phyloP scores from a whole-genome alignment of 441 rosid genomes.

The Jatropha multifida region DNA sequence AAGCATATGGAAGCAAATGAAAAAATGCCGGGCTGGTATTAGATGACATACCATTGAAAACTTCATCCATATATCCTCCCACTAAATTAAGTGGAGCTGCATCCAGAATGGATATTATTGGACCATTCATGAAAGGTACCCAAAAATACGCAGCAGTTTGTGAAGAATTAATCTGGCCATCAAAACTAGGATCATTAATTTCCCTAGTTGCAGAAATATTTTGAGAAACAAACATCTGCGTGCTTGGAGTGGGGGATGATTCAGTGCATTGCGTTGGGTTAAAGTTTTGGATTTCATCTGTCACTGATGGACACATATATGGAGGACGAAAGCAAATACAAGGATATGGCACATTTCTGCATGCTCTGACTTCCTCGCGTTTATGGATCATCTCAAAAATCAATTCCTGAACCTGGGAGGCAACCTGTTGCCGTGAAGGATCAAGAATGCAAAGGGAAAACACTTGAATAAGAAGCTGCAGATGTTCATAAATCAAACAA shows the following conservation, averaged over 20 bases:
- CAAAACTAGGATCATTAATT: conserved; percentile 9
- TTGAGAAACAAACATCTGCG: conserved; percentile 32
- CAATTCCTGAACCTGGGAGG: conserved; percentile 70
- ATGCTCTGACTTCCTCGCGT: conserved; percentile 50
- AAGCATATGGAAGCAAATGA: background rate
- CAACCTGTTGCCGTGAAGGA: conserved; percentile 67
- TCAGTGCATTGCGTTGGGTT: conserved; percentile 26
- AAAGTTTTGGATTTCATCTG: conserved; percentile 34
- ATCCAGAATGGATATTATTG: conserved; percentile 57
- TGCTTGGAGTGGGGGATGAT: conserved; percentile 28
- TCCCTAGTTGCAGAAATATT: conserved; percentile 23
- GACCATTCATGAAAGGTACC: conserved; percentile 47
- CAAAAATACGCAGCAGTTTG: conserved; percentile 37
- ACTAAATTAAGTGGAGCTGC: conserved; percentile 65
- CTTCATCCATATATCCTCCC: conserved; percentile 62
- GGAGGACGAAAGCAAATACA: conserved; percentile 46
- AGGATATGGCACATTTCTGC: conserved; percentile 58
- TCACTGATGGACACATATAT: conserved; percentile 45
- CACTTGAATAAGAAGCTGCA: conserved; percentile 89
- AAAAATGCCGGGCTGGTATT: background rate
- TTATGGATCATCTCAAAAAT: conserved; percentile 67
- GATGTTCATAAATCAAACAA: conserved; percentile 83
- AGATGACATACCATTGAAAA: conserved; percentile 55
- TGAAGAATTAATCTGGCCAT: conserved; percentile 26
- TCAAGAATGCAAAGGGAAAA: conserved; percentile 79